These are phyloP conservation scores for Hypoxylon sp. DNA, from an alignment of 2,329 filamentous ascomycete species.

Conservation along the genomic window DNA sequence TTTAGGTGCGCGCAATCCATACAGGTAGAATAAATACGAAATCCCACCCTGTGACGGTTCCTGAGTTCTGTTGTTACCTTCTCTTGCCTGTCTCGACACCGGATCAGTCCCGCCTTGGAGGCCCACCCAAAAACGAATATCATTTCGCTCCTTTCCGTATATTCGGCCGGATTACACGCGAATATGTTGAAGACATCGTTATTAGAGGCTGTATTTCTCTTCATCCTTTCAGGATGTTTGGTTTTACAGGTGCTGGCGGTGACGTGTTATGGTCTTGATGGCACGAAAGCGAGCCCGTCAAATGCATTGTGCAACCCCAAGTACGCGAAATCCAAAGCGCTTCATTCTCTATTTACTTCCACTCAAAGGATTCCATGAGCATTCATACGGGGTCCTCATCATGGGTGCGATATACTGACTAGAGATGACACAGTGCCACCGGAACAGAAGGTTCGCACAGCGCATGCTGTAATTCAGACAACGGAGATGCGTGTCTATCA, in stretches of 20 bases:
- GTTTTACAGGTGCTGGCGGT: conserved; percentile 33
- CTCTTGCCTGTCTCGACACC: conserved; percentile 7
- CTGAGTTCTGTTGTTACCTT: conserved; percentile 10
- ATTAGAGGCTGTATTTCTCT: conserved; percentile 15
- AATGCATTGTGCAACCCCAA: conserved; percentile 43
- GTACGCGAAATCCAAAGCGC: conserved; percentile 10
- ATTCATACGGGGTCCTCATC: neutral
- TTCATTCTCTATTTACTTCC: neutral
- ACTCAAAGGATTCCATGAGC: neutral
- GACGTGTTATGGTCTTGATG: conserved; percentile 43
- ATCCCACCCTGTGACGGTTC: neutral
- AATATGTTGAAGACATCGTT: conserved; percentile 27
- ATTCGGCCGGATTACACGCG: conserved; percentile 1
- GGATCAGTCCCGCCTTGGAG: conserved; percentile 1
- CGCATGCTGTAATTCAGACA: conserved; percentile 45
- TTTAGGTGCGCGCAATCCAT: neutral
- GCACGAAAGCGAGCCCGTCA: conserved; percentile 34
- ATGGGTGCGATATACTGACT: conserved; percentile 9
- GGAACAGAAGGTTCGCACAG: conserved; percentile 42
- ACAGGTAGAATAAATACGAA: conserved; percentile 21
- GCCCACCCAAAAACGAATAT: conserved; percentile 10
- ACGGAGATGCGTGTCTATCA: conserved; percentile 46
- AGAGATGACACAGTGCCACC: conserved; percentile 24
- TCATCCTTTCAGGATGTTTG: conserved; percentile 26
- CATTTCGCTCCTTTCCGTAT: conserved; percentile 20